These are phyloP conservation scores for Helotiales sp. DNA, from an alignment of 2,329 filamentous ascomycete genomes.

Conservation along the genomic window DNA sequence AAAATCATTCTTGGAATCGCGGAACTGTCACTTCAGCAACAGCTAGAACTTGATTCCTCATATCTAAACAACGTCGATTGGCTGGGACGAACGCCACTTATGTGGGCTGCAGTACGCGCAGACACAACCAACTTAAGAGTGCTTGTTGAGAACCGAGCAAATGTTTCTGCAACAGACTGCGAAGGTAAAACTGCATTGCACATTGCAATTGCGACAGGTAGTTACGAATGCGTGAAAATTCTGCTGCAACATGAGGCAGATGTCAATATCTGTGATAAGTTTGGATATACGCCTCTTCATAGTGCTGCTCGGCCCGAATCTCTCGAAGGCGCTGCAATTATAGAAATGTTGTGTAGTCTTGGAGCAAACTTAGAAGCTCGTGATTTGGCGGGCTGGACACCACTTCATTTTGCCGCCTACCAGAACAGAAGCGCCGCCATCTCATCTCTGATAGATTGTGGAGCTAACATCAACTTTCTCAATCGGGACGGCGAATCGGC, in stretches of 20 bases:
- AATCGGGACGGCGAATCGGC: too few relatives aligned
- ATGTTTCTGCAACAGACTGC: neutral
- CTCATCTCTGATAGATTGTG: too few relatives aligned
- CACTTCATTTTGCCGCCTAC: neutral
- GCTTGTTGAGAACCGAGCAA: neutral
- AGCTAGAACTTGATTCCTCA: slow-evolving; percentile 3
- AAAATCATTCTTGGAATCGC: neutral
- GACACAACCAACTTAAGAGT: neutral
- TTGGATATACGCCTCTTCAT: neutral
- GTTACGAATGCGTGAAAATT: neutral
- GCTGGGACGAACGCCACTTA: slow-evolving; percentile 1
- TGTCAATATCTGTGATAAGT: neutral
- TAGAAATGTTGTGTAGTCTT: neutral
- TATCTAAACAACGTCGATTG: slow-evolving; percentile 1
- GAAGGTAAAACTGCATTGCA: neutral
- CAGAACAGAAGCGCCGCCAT: too few relatives aligned
- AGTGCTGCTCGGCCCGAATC: neutral
- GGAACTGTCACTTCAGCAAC: neutral
- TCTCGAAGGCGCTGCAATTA: neutral
- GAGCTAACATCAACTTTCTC: too few relatives aligned
- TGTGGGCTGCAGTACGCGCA: slow-evolving; percentile 8
- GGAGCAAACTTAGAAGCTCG: neutral
- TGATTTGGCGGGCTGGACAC: neutral
- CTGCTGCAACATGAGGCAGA: neutral
- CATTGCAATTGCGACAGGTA: neutral